Conservation (phyloP, 2,329 filamentous ascomycete species). For the Trichoderma pleuroti region DNA sequence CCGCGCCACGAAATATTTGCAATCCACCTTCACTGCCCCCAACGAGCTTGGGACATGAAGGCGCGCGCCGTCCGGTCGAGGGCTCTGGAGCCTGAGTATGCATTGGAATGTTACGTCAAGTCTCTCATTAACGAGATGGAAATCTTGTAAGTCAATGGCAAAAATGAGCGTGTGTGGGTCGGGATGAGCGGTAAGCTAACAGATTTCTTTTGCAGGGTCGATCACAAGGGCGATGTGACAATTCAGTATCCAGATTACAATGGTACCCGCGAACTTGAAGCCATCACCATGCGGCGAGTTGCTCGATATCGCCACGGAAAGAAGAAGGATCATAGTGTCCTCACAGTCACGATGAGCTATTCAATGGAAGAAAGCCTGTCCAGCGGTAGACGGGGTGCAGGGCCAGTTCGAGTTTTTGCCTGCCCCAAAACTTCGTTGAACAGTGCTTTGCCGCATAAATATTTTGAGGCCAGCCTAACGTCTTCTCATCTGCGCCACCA, state of each 20-base stretch:
- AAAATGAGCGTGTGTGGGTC: background rate
- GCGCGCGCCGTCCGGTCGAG: constrained; percentile 22
- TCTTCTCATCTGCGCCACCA: constrained; percentile 23
- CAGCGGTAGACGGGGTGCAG: constrained; percentile 3
- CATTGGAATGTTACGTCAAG: constrained; percentile 23
- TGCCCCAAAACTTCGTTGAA: background rate
- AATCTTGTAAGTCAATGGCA: constrained; percentile 25
- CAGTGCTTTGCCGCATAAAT: constrained; percentile 20
- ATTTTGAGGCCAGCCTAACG: constrained; percentile 30
- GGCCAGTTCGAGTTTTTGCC: background rate
- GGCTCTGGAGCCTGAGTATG: constrained; percentile 18
- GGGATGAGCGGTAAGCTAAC: background rate
- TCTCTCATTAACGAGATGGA: constrained; percentile 25
- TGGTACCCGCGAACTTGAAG: background rate
- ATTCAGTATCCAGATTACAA: background rate
- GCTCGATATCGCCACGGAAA: constrained; percentile 3
- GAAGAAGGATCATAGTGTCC: background rate
- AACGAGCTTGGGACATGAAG: constrained; percentile 33
- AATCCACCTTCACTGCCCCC: constrained; percentile 31
- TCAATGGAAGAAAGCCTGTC: background rate
- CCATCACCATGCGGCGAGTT: constrained; percentile 12
- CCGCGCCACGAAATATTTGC: constrained; percentile 22
- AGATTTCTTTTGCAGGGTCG: background rate
- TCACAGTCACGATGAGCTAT: background rate
- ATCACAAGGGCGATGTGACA: background rate